Evolutionary conservation across 2,329 filamentous ascomycete species (phyloP).

Genomic region (Botrytis tulipae): DNA sequence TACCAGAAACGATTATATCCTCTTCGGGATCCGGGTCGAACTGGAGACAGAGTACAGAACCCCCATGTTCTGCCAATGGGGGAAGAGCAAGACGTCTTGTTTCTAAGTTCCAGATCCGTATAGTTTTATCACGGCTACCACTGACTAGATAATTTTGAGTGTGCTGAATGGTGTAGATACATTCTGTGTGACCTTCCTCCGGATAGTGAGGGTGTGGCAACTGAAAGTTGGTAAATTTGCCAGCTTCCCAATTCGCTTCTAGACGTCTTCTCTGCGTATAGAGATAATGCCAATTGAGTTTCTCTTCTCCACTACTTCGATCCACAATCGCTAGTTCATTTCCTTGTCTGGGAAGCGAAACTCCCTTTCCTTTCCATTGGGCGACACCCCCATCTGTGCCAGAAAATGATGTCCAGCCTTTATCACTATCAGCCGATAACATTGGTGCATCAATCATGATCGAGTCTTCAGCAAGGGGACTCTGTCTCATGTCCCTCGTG

Average conservation of each 20-base stretch:
- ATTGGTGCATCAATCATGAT: slow-evolving; percentile 18
- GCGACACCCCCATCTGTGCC: background rate
- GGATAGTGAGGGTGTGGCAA: slow-evolving; percentile 79
- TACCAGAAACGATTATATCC: slow-evolving; percentile 92
- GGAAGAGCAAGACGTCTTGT: slow-evolving; percentile 72
- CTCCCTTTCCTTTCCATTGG: slow-evolving; percentile 2
- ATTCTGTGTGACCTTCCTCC: slow-evolving; percentile 84
- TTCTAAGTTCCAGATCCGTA: slow-evolving; percentile 82
- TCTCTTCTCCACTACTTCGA: slow-evolving; percentile 52
- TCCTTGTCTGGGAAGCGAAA: slow-evolving; percentile 22
- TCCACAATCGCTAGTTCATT: slow-evolving; percentile 47
- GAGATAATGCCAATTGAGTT: slow-evolving; percentile 88
- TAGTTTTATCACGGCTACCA: slow-evolving; percentile 82
- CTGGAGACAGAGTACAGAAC: slow-evolving; percentile 90
- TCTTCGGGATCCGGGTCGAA: slow-evolving; percentile 87
- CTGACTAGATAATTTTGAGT: slow-evolving; percentile 83
- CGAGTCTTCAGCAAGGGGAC: slow-evolving; percentile 9
- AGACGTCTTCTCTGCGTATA: slow-evolving; percentile 83
- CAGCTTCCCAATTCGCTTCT: slow-evolving; percentile 88
- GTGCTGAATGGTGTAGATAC: slow-evolving; percentile 93
- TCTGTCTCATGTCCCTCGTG: slow-evolving; percentile 11
- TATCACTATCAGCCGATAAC: background rate
- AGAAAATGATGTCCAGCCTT: background rate
- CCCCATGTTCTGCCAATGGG: slow-evolving; percentile 74
- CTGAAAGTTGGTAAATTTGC: slow-evolving; percentile 81